phyloP scores from a whole-genome alignment of 2,329 filamentous ascomycete species.

The Sporothrix mexicana region DNA sequence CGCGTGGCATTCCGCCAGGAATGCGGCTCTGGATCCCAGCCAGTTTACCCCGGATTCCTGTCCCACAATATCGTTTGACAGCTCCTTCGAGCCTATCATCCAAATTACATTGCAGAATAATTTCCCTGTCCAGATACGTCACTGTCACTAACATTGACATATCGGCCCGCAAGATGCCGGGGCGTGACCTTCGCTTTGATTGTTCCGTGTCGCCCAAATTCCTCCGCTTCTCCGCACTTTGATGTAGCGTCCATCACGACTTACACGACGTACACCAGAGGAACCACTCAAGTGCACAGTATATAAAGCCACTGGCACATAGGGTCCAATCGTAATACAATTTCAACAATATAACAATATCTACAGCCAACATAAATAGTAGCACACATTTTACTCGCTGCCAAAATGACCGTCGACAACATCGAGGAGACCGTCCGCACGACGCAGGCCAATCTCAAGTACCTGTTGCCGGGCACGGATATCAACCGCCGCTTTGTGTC shows the following conservation, averaged over 20 bases:
- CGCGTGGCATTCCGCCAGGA: not conserved
- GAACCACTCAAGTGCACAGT: not conserved
- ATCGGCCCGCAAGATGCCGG: not conserved
- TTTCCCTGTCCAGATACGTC: not conserved
- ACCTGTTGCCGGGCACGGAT: slow-evolving; percentile 12
- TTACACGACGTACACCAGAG: not conserved
- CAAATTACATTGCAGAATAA: not conserved
- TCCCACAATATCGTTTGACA: not conserved
- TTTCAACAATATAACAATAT: not conserved
- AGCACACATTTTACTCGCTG: not conserved
- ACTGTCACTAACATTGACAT: not conserved
- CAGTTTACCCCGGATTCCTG: not conserved
- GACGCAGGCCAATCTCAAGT: slow-evolving; percentile 26
- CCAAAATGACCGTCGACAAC: not conserved
- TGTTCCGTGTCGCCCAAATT: slow-evolving; percentile 12
- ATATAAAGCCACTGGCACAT: not conserved
- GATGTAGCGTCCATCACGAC: not conserved
- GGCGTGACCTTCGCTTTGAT: not conserved
- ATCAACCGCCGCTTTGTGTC: slow-evolving; percentile 27
- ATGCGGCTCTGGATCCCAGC: not conserved
- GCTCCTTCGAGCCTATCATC: not conserved
- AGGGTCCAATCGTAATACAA: not conserved
- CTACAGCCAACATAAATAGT: too few species aligned
- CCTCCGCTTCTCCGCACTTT: slow-evolving; percentile 17
- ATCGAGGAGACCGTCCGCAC: slow-evolving; percentile 21